Conservation (phyloP, 345 rosid genomes). For the Aquilaria malaccensis region DNA sequence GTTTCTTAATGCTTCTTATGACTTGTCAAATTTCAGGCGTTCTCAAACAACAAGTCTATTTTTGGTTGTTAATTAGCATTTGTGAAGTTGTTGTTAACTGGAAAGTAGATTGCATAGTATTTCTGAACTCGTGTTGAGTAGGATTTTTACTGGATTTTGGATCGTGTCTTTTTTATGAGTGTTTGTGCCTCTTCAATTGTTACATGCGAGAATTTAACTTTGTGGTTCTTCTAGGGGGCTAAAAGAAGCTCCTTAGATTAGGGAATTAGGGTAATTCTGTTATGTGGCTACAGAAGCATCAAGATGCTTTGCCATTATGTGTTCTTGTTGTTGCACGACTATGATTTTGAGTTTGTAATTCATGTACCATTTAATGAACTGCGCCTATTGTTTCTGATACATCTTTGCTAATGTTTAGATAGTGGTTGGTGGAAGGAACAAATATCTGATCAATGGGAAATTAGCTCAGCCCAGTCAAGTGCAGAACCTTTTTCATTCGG, state of each 20-base stretch:
- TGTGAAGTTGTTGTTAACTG: too few relatives aligned
- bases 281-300: background rate
- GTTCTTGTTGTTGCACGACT: background rate
- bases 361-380: background rate
- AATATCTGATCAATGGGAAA: slow-evolving; percentile 69
- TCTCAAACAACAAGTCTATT: background rate
- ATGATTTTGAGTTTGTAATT: background rate
- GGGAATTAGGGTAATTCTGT: background rate
- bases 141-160: too few relatives aligned
- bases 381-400: background rate
- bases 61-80: too few relatives aligned
- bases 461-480: slow-evolving; percentile 81
- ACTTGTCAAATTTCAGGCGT: background rate
- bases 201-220: too few relatives aligned
- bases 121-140: too few relatives aligned
- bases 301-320: background rate
- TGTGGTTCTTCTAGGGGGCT: too few relatives aligned
- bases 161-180: too few relatives aligned
- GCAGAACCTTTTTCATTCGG: slow-evolving; percentile 95
- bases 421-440: slow-evolving; percentile 86
- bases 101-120: too few relatives aligned
- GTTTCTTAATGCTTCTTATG: background rate
- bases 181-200: too few relatives aligned
- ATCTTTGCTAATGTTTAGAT: slow-evolving; percentile 44
- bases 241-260: too few relatives aligned